phyloP scores from a whole-genome alignment of 495 filamentous ascomycete genomes.

The Recurvomyces mirabilis region DNA sequence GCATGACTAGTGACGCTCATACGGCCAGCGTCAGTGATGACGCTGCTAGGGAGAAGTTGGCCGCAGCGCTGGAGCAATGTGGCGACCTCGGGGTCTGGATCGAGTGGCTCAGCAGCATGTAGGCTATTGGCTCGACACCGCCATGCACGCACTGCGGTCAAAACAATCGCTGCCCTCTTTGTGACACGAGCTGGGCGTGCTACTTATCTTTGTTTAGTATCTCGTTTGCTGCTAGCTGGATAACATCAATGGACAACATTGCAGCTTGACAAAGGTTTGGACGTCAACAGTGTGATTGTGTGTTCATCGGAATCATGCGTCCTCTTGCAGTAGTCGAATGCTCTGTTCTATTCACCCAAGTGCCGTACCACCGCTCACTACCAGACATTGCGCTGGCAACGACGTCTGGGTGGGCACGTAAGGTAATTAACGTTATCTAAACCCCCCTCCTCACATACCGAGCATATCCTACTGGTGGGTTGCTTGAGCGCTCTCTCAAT shows the following conservation, averaged over 20 bases:
- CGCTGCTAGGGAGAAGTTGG: slow-evolving; percentile 15
- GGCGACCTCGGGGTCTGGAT: slow-evolving; percentile 29
- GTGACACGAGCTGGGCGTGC: too few relatives aligned
- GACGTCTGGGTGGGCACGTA: not conserved
- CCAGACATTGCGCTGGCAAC: not conserved
- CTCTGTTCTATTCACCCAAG: too few relatives aligned
- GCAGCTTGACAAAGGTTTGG: not conserved
- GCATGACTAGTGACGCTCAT: not conserved
- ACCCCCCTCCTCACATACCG: too few relatives aligned
- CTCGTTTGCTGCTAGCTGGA: not conserved
- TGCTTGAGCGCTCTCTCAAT: too few relatives aligned
- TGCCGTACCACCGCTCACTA: too few relatives aligned
- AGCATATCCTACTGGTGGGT: too few relatives aligned
- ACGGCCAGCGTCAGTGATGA: not conserved
- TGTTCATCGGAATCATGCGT: too few relatives aligned
- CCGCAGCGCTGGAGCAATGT: slow-evolving; percentile 24
- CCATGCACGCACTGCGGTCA: too few relatives aligned
- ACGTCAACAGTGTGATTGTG: not conserved
- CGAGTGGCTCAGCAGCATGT: slow-evolving; percentile 24
- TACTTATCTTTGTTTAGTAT: too few relatives aligned
- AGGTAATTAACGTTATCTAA: too few relatives aligned
- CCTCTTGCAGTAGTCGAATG: too few relatives aligned
- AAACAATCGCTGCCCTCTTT: not conserved
- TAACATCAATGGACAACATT: not conserved
- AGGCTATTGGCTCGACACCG: not conserved